Percentiles rank a stretch among this genome's conserved stretches.
Evolutionary conservation across 78 protist genomes (phyloP).

Genomic region (Ministeria vibrans): DNA sequence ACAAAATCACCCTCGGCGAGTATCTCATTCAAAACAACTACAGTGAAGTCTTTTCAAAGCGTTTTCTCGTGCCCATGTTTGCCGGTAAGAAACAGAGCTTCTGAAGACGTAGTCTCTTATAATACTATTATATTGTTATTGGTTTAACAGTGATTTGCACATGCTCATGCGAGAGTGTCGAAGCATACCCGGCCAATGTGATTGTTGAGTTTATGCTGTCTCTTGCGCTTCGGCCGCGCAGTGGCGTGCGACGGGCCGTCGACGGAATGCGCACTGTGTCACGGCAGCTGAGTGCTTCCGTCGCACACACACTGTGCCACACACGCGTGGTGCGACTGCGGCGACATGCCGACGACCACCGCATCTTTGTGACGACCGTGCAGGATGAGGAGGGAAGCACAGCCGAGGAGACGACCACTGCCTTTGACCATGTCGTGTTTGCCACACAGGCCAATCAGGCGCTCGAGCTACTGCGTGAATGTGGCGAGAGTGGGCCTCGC

Average conservation of each 20-base stretch:
- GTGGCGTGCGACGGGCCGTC: neutral
- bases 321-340: too few species aligned
- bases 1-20: neutral
- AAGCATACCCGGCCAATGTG: conserved; percentile 15
- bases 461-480: neutral
- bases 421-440: conserved; percentile 1
- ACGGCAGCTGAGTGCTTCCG: neutral
- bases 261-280: neutral
- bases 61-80: neutral
- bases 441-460: conserved; percentile 20
- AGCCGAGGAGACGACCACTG: neutral
- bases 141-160: conserved; percentile 8
- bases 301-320: neutral
- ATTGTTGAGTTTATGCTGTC: conserved; percentile 18
- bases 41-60: neutral
- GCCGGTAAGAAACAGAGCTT: neutral
- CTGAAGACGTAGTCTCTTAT: too few species aligned
- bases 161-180: conserved; percentile 1
- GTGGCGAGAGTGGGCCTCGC: too few species aligned
- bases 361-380: neutral
- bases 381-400: too few species aligned
- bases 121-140: neutral
- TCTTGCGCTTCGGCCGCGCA: neutral
- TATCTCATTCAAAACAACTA: neutral
- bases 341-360: neutral